phyloP scores from a whole-genome alignment of 352 stramenopile species.

The Thraustochytrium sp. region DNA sequence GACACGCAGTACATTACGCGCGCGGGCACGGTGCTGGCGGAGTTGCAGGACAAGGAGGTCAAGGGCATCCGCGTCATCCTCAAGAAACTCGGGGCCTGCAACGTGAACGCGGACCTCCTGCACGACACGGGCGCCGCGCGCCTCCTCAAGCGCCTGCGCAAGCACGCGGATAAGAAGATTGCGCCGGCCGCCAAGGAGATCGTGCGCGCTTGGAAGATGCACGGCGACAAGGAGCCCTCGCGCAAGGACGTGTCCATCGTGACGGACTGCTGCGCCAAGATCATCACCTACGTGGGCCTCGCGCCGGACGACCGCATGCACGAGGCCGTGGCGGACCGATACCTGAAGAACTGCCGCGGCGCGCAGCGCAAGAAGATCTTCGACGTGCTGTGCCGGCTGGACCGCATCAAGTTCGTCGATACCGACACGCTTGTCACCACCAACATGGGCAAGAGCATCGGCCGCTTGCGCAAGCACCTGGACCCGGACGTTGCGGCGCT shows the following conservation, averaged over 20 bases:
- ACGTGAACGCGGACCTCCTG: not conserved
- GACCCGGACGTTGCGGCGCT: conserved; percentile 7
- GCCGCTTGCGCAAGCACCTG: conserved; percentile 26
- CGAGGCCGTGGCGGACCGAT: not conserved
- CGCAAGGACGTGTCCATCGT: not conserved
- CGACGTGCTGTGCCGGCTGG: not conserved
- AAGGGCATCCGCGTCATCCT: conserved; percentile 7
- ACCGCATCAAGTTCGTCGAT: conserved; percentile 35
- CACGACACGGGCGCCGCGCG: not conserved
- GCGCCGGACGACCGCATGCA: not conserved
- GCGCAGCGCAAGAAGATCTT: conserved; percentile 33
- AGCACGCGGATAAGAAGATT: conserved; percentile 44
- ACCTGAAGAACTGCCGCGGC: not conserved
- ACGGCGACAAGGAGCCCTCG: not conserved
- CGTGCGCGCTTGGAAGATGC: conserved; percentile 1
- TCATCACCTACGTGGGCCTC: conserved; percentile 22
- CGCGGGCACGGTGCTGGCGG: not conserved
- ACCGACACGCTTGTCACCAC: conserved; percentile 6
- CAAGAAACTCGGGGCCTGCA: not conserved
- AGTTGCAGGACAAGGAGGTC: conserved; percentile 2
- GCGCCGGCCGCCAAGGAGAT: conserved; percentile 9
- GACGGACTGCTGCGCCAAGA: conserved; percentile 27
- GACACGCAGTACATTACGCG: not conserved
- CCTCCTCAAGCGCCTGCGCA: conserved; percentile 31
- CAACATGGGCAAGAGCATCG: conserved; percentile 10